Evolutionary conservation across 202 grass and related monocot genomes (phyloP), one percentile per base, ranked within the genome.

Genomic region (Cymbopogon flexuosus): DNA sequence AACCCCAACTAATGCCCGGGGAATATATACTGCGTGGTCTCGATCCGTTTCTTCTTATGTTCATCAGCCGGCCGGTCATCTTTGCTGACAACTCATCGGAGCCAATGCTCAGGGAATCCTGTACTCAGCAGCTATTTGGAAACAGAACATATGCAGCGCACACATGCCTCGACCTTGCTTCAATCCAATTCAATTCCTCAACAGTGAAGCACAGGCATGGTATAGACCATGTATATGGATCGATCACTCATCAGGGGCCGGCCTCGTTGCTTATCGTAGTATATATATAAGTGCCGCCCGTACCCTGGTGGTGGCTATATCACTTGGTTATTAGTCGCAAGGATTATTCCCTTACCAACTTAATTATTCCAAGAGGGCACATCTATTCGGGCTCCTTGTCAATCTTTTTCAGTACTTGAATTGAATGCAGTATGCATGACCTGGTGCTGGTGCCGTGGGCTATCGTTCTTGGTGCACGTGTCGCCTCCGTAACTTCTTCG

Each of bases 21-120:
- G 82, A 88, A 81, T 71, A 88, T 77, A 70, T 81, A 43, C 65
- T 29, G 36, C 57, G 45, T 49, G 71, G 71, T 84, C 58, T 88
- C 12, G 43, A 65, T 84, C 29, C 63, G 43, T 65, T 84, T 69
- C 65, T 78, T 43, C 19, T 47, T 72, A 35, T 71, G 85, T 79
- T 74, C 51, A 69, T 37, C 19, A 29, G 61, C 42, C 3, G 49
- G 18, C 6, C 11, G 41, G n/a, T 54, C 65, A 23, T 71, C 59
- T 89, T 81, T 89, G 72, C 46, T 66, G 87, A 81, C 77, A 85
- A 34, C 77, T 71, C 65, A 57, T 65, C 58, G 57, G 54, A 27
- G 35, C 35, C 34, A 39, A 65, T 66, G 87, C 71, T 60, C 45
- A n/a, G 61, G 72, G 86, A 82, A 86, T 86, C 68, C 42, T 65